Evolutionary conservation across 2,329 filamentous ascomycete genomes (phyloP).

Genomic region (Chrysosporium queenslandicum): DNA sequence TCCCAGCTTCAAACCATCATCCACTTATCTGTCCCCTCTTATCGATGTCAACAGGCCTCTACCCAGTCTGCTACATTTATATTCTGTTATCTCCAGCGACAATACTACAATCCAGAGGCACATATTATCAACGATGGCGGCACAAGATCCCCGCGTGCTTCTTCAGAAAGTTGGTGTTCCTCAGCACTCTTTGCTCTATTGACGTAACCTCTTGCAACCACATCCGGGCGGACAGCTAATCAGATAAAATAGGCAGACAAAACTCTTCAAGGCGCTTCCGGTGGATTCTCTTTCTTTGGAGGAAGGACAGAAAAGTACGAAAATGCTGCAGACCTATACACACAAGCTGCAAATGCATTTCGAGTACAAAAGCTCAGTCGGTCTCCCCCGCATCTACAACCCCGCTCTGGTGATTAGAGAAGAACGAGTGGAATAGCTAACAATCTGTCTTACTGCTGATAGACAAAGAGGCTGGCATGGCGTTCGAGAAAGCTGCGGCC

Average conservation of each 20-base stretch:
- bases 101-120: neutral
- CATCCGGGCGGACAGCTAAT: neutral
- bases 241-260: conserved; percentile 66
- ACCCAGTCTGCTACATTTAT: neutral
- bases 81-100: neutral
- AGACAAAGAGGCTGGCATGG: conserved; percentile 77
- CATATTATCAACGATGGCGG: conserved; percentile 42
- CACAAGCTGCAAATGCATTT: conserved; percentile 84
- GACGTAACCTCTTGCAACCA: neutral
- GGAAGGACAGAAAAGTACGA: conserved; percentile 81
- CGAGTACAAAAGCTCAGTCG: conserved; percentile 74
- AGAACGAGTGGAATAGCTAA: neutral
- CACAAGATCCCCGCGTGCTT: conserved; percentile 66
- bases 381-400: conserved; percentile 20
- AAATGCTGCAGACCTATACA: conserved; percentile 76
- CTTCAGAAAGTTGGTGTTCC: conserved; percentile 57
- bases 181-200: conserved; percentile 15
- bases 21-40: neutral
- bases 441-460: neutral
- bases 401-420: neutral
- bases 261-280: conserved; percentile 58
- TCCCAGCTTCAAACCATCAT: neutral
- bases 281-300: conserved; percentile 84
- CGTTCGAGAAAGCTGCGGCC: conserved; percentile 75
- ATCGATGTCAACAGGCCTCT: neutral